Conservation (phyloP, 495 filamentous ascomycete genomes). For the Polyplosphaeria fusca region DNA sequence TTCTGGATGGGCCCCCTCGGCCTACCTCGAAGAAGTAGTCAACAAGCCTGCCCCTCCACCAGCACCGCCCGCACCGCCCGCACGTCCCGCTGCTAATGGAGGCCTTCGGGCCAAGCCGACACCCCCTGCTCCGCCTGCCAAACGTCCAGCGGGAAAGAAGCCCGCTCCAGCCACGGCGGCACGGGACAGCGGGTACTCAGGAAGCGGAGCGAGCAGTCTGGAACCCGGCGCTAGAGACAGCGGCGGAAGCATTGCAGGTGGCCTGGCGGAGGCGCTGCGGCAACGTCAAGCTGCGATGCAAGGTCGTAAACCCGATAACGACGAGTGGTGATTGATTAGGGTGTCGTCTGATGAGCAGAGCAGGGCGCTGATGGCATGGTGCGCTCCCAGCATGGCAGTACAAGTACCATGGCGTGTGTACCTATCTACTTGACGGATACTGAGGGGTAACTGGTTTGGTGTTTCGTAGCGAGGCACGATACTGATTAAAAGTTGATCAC, state of each 20-base stretch:
- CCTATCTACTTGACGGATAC: background rate
- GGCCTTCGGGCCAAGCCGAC: conserved; percentile 64
- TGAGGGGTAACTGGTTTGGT: conserved; percentile 2
- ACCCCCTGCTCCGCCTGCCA: conserved; percentile 79
- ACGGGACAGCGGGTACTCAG: conserved; percentile 48
- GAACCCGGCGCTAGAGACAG: conserved; percentile 54
- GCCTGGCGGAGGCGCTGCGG: conserved; percentile 77
- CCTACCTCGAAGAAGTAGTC: conserved; percentile 81
- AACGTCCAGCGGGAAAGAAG: conserved; percentile 73
- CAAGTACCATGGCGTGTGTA: no score
- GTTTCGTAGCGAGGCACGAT: conserved; percentile 7
- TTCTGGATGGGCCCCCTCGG: conserved; percentile 89
- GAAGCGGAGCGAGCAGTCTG: conserved; percentile 60
- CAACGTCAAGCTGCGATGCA: conserved; percentile 70
- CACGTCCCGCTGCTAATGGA: conserved; percentile 41
- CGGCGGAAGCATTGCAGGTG: conserved; percentile 67
- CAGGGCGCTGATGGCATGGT: no score
- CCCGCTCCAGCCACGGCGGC: conserved; percentile 60
- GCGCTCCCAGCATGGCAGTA: no score
- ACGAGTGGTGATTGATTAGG: conserved; percentile 53
- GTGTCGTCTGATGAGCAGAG: no score
- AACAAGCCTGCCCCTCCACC: conserved; percentile 37
- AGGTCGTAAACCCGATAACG: conserved; percentile 62
- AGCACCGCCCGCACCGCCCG: conserved; percentile 43
- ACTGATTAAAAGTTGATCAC: conserved; percentile 31